These are phyloP conservation scores for Brasilioporus rufonigricans DNA, from an alignment of 768 basidiomycete species.

Conservation along the genomic window DNA sequence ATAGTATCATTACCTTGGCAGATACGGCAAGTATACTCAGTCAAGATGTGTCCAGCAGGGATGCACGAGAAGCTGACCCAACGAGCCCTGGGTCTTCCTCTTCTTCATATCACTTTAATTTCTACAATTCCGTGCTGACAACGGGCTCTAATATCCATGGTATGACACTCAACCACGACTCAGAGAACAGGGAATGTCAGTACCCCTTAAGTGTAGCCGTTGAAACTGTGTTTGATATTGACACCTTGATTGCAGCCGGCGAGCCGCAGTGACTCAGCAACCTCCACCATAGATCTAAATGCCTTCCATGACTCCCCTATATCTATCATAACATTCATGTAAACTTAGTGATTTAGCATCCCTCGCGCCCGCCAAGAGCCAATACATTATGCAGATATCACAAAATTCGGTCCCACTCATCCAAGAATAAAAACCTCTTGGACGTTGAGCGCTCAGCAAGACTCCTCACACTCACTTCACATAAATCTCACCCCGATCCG, in stretches of 20 bases:
- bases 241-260: neutral
- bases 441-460: too few species aligned
- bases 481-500: too few species aligned
- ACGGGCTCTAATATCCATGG: neutral
- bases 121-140: slow-evolving; percentile 1
- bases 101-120: neutral
- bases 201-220: neutral
- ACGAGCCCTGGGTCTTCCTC: neutral
- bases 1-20: neutral
- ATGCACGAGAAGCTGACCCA: neutral
- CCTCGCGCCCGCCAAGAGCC: neutral
- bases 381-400: too few species aligned
- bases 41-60: neutral
- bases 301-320: neutral
- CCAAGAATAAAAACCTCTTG: too few species aligned
- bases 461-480: too few species aligned
- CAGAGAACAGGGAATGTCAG: neutral
- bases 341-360: neutral
- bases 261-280: neutral
- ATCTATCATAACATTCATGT: neutral
- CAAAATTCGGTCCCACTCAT: neutral
- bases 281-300: neutral
- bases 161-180: neutral
- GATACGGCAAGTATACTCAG: slow-evolving; percentile 3
- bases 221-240: neutral